Evolutionary conservation across 2,329 filamentous ascomycete species (phyloP), one percentile per base, ranked within the genome.

Genomic region (Ophiostoma himal-ulmi): DNA sequence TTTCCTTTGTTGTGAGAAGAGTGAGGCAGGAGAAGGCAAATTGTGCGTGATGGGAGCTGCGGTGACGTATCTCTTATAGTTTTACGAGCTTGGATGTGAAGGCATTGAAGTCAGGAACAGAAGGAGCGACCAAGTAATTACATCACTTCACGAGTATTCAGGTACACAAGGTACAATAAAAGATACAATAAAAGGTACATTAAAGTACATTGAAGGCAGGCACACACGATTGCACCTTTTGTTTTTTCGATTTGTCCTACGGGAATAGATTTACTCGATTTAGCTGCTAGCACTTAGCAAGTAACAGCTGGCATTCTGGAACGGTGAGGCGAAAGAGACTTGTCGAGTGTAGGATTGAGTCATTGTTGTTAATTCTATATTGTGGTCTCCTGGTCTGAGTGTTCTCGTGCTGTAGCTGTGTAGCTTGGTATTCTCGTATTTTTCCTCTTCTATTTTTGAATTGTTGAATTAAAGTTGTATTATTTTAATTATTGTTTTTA

Each of bases 11-110:
- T 22, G 57, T 34, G 57, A 34, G 13, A 37, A 1, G 11, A 17
- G 39, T 48, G 65, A 57, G 30, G 22, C n/a, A 26, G 20, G 22
- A n/a, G 64, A 44, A 20, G 64, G 64, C 37, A 44, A 17, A 41
- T 20, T 67, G 65, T 68, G 48, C 66, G 66, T 57, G 41, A 66
- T 37, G 62, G 39, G 41, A 30, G 66, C 54, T 34, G 70, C 54
- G 37, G 70, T 68, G 64, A 64, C 70, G 68, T 71, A 41, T 39
- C 65, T 71, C 44, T 71, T 71, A 69, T 69, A 69, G 64, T 69
- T 69, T 69, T 71, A 65, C 60, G 34, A 34, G 8, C 20, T 36
- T 52, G 4, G n/a, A 17, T 11, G 30, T 48, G 20, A 26, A 68
- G 54, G 34, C 30, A 30, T 69, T 64, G 52, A 67, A 52, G 37